phyloP scores from a whole-genome alignment of 1,284 basidiomycete genomes.

The Leccinum pallidistipes region DNA sequence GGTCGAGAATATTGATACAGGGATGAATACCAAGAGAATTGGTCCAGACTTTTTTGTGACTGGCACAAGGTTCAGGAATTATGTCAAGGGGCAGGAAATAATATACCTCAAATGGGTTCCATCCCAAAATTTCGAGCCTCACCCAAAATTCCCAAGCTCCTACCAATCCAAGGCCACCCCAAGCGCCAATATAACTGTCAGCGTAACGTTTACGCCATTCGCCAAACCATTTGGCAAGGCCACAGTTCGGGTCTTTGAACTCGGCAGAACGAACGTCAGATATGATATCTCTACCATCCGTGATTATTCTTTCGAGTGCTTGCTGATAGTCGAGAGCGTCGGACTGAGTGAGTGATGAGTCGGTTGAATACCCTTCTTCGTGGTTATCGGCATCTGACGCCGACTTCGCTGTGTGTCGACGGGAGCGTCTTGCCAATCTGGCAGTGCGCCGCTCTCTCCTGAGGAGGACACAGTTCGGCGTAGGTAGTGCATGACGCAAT shows the following conservation, averaged over 20 bases:
- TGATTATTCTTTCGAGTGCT: conserved; percentile 59
- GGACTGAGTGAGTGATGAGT: conserved; percentile 65
- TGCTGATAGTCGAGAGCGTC: conserved; percentile 71
- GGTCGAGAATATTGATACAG: conserved; percentile 80
- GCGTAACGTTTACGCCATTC: conserved; percentile 76
- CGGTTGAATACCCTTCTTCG: conserved; percentile 87
- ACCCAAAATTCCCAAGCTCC: conserved; percentile 97
- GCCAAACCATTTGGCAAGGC: conserved; percentile 70
- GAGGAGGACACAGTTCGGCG: conserved; percentile 44
- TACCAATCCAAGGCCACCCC: conserved; percentile 86
- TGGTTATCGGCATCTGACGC: conserved; percentile 33
- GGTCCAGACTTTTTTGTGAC: conserved; percentile 67
- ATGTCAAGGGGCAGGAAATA: neutral
- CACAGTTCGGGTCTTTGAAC: conserved; percentile 80
- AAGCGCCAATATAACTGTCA: conserved; percentile 87
- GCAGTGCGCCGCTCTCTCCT: conserved; percentile 57
- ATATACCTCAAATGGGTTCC: conserved; percentile 84
- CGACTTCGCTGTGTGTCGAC: conserved; percentile 36
- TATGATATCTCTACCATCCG: conserved; percentile 58
- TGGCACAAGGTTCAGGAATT: conserved; percentile 12
- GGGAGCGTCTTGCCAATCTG: conserved; percentile 49
- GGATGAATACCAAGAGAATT: conserved; percentile 81
- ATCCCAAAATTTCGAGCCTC: conserved; percentile 80
- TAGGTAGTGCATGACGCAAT: conserved; percentile 54
- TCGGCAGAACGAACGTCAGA: conserved; percentile 88